phyloP scores from a whole-genome alignment of 352 stramenopile genomes.

The Phytophthora hibernalis region DNA sequence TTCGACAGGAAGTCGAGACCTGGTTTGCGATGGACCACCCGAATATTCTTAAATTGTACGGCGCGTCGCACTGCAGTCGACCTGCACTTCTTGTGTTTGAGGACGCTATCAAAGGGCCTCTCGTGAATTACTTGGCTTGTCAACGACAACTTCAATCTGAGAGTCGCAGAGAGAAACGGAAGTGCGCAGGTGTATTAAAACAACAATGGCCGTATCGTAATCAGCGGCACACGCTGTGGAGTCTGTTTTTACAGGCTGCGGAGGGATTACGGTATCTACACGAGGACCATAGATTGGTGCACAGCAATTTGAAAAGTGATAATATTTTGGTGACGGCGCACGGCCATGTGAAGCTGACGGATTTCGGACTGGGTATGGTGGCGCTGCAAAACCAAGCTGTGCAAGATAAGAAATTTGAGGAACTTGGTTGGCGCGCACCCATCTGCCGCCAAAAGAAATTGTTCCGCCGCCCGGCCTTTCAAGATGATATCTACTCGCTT shows the following conservation, averaged over 20 bases:
- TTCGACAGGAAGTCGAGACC: conserved; percentile 38
- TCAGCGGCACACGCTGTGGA: conserved; percentile 31
- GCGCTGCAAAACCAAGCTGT: conserved; percentile 32
- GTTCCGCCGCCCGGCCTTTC: conserved; percentile 26
- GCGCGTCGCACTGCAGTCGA: conserved; percentile 38
- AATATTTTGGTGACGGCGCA: conserved; percentile 68
- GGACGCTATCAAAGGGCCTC: conserved; percentile 22
- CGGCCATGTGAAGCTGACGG: conserved; percentile 72
- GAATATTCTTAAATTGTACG: conserved; percentile 38
- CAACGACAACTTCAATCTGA: conserved; percentile 14
- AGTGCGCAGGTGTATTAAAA: neutral
- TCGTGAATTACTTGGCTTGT: conserved; percentile 20
- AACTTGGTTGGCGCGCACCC: conserved; percentile 37
- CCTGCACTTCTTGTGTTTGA: conserved; percentile 30
- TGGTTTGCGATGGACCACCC: conserved; percentile 35
- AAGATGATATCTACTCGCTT: conserved; percentile 44
- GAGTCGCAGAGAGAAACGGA: conserved; percentile 7
- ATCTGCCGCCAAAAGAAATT: conserved; percentile 23
- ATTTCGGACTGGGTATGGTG: conserved; percentile 65
- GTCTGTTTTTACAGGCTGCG: conserved; percentile 33
- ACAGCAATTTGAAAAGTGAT: conserved; percentile 65
- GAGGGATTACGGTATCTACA: conserved; percentile 77
- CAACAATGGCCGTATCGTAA: conserved; percentile 15
- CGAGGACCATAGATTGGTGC: conserved; percentile 33
- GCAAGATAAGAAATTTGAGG: conserved; percentile 19